These are phyloP conservation scores for Rhexocercosporidium sp. DNA, from an alignment of 2,329 filamentous ascomycete genomes.

Conservation along the genomic window DNA sequence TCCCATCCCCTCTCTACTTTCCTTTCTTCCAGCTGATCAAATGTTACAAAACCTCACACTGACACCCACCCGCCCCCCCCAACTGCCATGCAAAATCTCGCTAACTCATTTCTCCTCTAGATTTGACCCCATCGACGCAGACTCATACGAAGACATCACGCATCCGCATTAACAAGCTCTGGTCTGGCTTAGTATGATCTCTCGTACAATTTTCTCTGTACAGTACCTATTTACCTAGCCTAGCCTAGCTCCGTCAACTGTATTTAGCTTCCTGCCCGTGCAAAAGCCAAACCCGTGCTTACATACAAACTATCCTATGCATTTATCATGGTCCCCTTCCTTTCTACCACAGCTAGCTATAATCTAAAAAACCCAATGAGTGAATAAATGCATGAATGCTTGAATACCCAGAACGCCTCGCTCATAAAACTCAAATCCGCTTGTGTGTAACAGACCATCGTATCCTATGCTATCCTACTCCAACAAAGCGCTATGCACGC, in stretches of 20 bases:
- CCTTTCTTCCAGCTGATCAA: too few species aligned
- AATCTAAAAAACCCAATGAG: constrained; percentile 21
- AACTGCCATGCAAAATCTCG: neutral
- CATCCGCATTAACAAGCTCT: neutral
- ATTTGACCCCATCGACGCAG: constrained; percentile 29
- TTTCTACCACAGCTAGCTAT: constrained; percentile 6
- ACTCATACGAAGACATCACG: constrained; percentile 23
- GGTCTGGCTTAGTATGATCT: neutral
- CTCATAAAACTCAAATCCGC: neutral
- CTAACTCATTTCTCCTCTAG: constrained; percentile 8
- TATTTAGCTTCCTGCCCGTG: too few species aligned
- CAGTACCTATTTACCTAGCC: neutral
- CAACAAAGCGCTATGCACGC: neutral
- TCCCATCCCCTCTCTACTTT: too few species aligned
- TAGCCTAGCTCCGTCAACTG: neutral
- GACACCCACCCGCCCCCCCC: neutral
- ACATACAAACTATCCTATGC: too few species aligned
- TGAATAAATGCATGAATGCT: neutral
- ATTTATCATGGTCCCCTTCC: too few species aligned
- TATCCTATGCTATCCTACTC: constrained; percentile 6
- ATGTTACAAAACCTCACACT: too few species aligned
- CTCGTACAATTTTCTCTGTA: neutral
- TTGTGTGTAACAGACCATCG: neutral
- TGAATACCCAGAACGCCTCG: constrained; percentile 22
- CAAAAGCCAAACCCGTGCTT: too few species aligned